Conservation (phyloP, 208 protist genomes). For the Trypanosoma caninum region DNA sequence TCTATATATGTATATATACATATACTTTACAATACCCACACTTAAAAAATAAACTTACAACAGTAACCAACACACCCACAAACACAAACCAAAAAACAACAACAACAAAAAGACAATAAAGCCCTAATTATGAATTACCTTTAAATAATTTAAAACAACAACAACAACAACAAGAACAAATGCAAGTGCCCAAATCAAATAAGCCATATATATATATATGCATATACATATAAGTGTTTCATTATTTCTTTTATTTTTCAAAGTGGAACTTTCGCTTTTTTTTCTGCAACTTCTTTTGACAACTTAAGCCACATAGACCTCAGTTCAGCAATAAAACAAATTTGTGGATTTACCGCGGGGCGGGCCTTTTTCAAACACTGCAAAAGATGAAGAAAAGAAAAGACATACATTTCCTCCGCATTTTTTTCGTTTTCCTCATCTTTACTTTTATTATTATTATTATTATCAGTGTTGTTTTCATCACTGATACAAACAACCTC, state of each 20-base stretch:
- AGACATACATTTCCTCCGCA: background rate
- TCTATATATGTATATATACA: no score
- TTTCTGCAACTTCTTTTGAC: background rate
- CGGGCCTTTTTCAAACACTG: constrained; percentile 40
- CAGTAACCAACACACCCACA: background rate
- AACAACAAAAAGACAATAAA: background rate
- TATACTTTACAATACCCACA: no score
- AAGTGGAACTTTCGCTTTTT: background rate
- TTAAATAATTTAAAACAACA: background rate
- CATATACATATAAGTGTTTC: constrained; percentile 1
- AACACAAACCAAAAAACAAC: background rate
- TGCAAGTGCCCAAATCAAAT: no score
- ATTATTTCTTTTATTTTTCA: constrained; percentile 7
- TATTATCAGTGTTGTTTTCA: background rate
- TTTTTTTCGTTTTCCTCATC: background rate
- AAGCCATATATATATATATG: constrained; percentile 15
- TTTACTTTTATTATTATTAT: background rate
- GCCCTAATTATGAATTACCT: background rate
- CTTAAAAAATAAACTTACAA: no score
- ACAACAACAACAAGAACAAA: background rate
- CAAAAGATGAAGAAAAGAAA: constrained; percentile 27
- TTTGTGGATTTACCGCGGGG: constrained; percentile 50
- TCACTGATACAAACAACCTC: no score
- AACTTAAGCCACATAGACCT: constrained; percentile 40
- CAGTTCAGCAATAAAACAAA: constrained; percentile 68